Evolutionary conservation across 257 asterid species (phyloP).

Genomic region (Capsicum pubescens): DNA sequence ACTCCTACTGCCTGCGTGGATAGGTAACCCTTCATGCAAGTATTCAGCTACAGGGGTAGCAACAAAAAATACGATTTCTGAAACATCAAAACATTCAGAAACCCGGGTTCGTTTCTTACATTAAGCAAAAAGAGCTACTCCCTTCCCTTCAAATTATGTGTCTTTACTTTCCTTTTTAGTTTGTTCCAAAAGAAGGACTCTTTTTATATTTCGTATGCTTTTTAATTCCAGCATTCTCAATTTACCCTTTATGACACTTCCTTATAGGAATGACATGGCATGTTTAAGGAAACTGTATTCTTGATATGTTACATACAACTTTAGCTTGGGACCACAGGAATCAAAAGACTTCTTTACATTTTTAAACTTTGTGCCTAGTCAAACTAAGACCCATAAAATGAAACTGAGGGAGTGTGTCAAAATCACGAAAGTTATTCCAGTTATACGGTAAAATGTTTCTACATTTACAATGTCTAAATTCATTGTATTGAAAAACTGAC

Average conservation of each 20-base stretch:
- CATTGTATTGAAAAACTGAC: conserved; percentile 14
- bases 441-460: neutral
- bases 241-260: neutral
- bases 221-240: neutral
- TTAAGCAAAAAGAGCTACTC: neutral
- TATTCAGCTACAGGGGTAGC: conserved; percentile 15
- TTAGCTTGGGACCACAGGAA: neutral
- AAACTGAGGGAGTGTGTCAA: neutral
- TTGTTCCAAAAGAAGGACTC: neutral
- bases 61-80: neutral
- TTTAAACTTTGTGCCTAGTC: neutral
- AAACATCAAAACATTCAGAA: neutral
- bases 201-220: neutral
- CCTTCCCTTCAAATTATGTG: neutral
- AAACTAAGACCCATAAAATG: neutral
- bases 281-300: neutral
- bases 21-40: neutral
- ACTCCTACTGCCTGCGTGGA: neutral
- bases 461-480: neutral
- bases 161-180: neutral
- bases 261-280: neutral
- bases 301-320: neutral
- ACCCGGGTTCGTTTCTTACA: neutral
- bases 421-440: conserved; percentile 2
- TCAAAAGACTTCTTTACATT: neutral